Evolutionary conservation across 2,329 filamentous ascomycete species (phyloP).

Genomic region (Microsporum ferrugineum): DNA sequence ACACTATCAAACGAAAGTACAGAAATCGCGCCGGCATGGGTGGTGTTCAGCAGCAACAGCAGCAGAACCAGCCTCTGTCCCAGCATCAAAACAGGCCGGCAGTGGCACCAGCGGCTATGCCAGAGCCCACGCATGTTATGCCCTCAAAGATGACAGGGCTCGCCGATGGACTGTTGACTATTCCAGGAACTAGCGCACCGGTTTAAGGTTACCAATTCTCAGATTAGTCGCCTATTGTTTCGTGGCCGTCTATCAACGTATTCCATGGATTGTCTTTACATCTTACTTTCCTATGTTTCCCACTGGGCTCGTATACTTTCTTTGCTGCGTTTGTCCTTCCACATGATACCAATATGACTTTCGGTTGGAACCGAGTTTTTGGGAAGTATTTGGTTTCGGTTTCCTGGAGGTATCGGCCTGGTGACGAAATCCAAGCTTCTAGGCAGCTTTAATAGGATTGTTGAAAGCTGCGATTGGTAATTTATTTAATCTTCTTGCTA

Average conservation of each 20-base stretch:
- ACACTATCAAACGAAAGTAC: constrained; percentile 46
- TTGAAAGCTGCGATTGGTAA: neutral
- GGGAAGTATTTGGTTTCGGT: neutral
- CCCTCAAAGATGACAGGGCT: neutral
- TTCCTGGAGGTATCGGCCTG: neutral
- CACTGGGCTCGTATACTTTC: neutral
- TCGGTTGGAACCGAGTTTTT: neutral
- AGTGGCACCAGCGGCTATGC: neutral
- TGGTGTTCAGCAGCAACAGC: neutral
- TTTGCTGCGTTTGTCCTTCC: neutral
- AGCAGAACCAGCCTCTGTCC: neutral
- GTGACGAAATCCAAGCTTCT: neutral
- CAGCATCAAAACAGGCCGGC: neutral
- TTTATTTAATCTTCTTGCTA: neutral
- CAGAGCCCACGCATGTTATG: neutral
- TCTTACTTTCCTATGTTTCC: neutral
- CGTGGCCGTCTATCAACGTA: no score
- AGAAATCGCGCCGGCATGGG: neutral
- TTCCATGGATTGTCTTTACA: neutral
- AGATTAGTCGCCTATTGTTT: no score
- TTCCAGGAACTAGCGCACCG: constrained; percentile 2
- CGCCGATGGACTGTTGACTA: neutral
- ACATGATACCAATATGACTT: constrained; percentile 3
- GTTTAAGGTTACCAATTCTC: neutral
- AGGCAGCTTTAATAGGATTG: neutral